These are phyloP conservation scores for Castanea sativa DNA, from an alignment of 306 rosid genomes.

Conservation along the genomic window DNA sequence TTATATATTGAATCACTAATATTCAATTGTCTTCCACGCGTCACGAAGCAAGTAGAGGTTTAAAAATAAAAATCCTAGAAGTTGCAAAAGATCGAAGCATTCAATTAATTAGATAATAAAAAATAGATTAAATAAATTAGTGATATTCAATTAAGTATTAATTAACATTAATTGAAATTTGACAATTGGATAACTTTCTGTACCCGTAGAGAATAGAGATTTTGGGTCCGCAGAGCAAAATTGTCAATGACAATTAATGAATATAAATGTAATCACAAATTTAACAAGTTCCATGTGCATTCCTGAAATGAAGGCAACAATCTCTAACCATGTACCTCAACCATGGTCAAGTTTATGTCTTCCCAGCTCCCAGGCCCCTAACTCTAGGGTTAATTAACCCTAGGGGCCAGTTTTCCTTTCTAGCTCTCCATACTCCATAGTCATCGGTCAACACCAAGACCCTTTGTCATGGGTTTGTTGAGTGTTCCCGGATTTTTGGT, in stretches of 20 bases:
- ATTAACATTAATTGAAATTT: background rate
- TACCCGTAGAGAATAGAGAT: background rate
- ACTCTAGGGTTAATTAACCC: slow-evolving; percentile 17
- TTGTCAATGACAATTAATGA: background rate
- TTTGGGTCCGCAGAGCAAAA: background rate
- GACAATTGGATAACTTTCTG: background rate
- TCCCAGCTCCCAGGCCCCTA: slow-evolving; percentile 26
- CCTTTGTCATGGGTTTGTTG: slow-evolving; percentile 4
- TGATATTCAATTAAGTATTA: too few relatives aligned
- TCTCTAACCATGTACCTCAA: slow-evolving; percentile 18
- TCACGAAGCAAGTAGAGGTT: background rate
- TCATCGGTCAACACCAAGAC: slow-evolving; percentile 17
- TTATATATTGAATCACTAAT: too few relatives aligned
- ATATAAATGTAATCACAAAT: too few relatives aligned
- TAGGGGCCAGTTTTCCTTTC: background rate
- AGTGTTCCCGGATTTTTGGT: slow-evolving; percentile 26
- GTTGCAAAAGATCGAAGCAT: background rate
- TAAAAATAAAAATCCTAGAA: background rate
- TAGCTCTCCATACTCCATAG: background rate
- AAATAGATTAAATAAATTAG: background rate
- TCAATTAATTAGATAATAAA: background rate
- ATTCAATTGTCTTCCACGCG: background rate
- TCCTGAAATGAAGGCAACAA: slow-evolving; percentile 45
- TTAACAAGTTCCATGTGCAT: slow-evolving; percentile 1
- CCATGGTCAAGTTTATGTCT: slow-evolving; percentile 27